Evolutionary conservation across 192 early-diverging fungal genomes (phyloP), one percentile per base, ranked within the genome.

Genomic region (Coemansia sp.): DNA sequence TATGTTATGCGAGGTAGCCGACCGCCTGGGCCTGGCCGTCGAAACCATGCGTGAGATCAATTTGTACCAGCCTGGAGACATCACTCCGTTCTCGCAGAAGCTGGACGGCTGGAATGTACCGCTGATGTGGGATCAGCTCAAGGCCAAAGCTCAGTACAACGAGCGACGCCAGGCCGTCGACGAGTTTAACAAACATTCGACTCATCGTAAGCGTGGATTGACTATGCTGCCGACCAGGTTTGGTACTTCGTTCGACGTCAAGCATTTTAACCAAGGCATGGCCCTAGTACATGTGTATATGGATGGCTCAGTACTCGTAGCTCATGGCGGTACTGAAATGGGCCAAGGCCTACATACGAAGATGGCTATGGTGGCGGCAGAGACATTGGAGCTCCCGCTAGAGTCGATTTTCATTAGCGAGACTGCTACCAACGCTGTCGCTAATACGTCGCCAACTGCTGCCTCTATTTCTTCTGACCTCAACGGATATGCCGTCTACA

Each of bases 281-380:
- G 89, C 93, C 13, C 83, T 95, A 40, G 91, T 96, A 8, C 94
- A 94, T 63, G 85, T 96, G 12, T 96, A 96, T 75, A 87, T 83
- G 44, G 95, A 96, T 67, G 95, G 95, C 1, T 92, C 91, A 0
- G 90, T 96, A 34, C 88, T 93, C 13, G 79, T 96, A 3, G 86
- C 90, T 11, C 94, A 95, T 75, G 94, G 92, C 69, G 93, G 93
- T 43, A 91, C 92, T n/a, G 93, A 96, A 70, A 94, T 96, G 93
- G 95, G 95, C 44, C 95, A 96, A 77, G 95, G 95, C 9, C 74
- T 96, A 67, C 91, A 95, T 70, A 96, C 94, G 16, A 96, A 96
- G 83, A 91, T 94, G 90, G 82, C 92, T 27, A 90, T 92, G 84
- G 82, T 96, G 44, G 91, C 92, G 18, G 91, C 94, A n/a, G 89